These are phyloP conservation scores for Panellus pusillus DNA, from an alignment of 768 basidiomycete species.

Conservation along the genomic window DNA sequence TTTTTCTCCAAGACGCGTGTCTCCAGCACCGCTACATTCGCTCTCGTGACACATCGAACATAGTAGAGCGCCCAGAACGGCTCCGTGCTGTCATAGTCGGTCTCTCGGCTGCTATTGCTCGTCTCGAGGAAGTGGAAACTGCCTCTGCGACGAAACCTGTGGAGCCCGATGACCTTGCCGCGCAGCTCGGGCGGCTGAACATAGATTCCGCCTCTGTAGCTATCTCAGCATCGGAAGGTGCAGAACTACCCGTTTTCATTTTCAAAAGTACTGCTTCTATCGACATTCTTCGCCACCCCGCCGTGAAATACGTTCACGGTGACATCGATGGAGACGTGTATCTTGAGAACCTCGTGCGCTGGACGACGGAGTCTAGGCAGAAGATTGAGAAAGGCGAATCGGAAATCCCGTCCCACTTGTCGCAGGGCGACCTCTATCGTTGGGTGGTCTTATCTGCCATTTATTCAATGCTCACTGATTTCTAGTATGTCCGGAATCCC, in stretches of 20 bases:
- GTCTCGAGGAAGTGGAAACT: conserved; percentile 50
- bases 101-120: conserved; percentile 74
- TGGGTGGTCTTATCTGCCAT: neutral
- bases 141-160: conserved; percentile 6
- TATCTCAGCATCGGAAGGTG: conserved; percentile 3
- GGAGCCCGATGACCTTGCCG: conserved; percentile 42
- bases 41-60: conserved; percentile 65
- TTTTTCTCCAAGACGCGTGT: conserved; percentile 72
- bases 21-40: conserved; percentile 78
- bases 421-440: conserved; percentile 87
- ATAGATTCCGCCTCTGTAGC: conserved; percentile 25
- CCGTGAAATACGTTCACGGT: conserved; percentile 74
- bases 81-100: conserved; percentile 83
- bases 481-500: conserved; percentile 74
- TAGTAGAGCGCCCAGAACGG: conserved; percentile 92
- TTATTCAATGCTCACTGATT: neutral
- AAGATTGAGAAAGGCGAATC: conserved; percentile 62
- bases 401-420: conserved; percentile 72
- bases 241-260: conserved; percentile 39
- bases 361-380: conserved; percentile 58
- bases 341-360: conserved; percentile 59
- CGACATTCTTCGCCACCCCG: conserved; percentile 57
- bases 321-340: conserved; percentile 68
- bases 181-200: conserved; percentile 46
- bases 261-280: conserved; percentile 54